Conservation (phyloP, 371 early-diverging fungal species). For the Mortierella sp. region DNA sequence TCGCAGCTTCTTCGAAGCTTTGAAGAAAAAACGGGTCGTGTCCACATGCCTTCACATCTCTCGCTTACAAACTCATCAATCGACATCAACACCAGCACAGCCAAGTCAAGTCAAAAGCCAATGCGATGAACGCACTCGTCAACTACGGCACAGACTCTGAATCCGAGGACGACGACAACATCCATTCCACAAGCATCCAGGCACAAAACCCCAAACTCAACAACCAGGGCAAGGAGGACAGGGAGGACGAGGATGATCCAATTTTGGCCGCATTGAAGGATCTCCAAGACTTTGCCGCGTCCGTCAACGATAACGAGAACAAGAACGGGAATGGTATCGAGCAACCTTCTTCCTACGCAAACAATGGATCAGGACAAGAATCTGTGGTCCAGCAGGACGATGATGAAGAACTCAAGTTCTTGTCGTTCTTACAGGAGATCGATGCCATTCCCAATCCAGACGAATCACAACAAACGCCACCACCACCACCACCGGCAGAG, state of each 20-base stretch:
- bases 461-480: constrained; percentile 14
- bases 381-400: neutral
- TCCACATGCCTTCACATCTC: neutral
- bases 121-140: constrained; percentile 39
- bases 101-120: neutral
- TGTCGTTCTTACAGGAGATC: constrained; percentile 45
- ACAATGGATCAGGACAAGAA: neutral
- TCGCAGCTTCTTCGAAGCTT: neutral
- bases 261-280: constrained; percentile 42
- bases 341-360: neutral
- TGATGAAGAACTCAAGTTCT: constrained; percentile 25
- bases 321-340: neutral
- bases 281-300: constrained; percentile 46
- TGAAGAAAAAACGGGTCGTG: no score
- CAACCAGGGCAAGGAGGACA: constrained; percentile 12
- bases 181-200: neutral
- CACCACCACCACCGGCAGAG: constrained; percentile 2
- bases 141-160: constrained; percentile 49
- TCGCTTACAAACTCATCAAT: neutral
- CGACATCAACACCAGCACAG: neutral
- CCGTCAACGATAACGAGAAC: constrained; percentile 6
- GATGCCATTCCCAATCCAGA: constrained; percentile 36
- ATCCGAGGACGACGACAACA: constrained; percentile 6
- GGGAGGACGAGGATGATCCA: constrained; percentile 28
- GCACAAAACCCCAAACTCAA: neutral